Conservation (phyloP, 441 rosid species). For the Eugenia klotzschiana region DNA sequence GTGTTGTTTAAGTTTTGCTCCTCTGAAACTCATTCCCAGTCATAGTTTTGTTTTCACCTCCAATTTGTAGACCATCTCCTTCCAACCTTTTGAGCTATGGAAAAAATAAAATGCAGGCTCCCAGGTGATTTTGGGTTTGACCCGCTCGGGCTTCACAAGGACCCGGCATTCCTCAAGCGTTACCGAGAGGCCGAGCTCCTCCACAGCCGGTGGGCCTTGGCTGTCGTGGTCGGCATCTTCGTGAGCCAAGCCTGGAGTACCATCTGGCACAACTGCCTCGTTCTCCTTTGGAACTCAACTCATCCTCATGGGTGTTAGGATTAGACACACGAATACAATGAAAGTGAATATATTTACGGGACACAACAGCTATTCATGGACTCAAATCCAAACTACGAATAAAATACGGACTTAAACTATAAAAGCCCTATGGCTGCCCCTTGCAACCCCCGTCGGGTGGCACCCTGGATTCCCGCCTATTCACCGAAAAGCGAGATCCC, state of each 20-base stretch:
- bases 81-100: background rate
- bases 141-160: constrained; percentile 63
- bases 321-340: too few species aligned
- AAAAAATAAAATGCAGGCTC: constrained; percentile 27
- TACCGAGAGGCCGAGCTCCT: constrained; percentile 86
- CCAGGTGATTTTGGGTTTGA: constrained; percentile 89
- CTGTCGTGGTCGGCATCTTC: constrained; percentile 68
- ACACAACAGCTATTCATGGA: background rate
- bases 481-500: too few species aligned
- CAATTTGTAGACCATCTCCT: background rate
- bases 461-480: accelerated
- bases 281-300: constrained; percentile 86
- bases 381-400: too few species aligned
- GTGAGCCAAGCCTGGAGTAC: constrained; percentile 80
- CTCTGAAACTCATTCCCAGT: background rate
- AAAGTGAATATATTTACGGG: too few species aligned
- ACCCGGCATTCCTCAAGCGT: constrained; percentile 84
- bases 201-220: constrained; percentile 87
- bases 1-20: background rate
- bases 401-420: too few species aligned
- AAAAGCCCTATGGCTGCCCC: background rate
- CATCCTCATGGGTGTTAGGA: constrained; percentile 42
- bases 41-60: background rate
- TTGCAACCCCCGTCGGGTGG: background rate
- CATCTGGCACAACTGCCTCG: constrained; percentile 48